Evolutionary conservation across 2,329 filamentous ascomycete genomes (phyloP).

Genomic region (Paraconiothyrium brasiliense): DNA sequence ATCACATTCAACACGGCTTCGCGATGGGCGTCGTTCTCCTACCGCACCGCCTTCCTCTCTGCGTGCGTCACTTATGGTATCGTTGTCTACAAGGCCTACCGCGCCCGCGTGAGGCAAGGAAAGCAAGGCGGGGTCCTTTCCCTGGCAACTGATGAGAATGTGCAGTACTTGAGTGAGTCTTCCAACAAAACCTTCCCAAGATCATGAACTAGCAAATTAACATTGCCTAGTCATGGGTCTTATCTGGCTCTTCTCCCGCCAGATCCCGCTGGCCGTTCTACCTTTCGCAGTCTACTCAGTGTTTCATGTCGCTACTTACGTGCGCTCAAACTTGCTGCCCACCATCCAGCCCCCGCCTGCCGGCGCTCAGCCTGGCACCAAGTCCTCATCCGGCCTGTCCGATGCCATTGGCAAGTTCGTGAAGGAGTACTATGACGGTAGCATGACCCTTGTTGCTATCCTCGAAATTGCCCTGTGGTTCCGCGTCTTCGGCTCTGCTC

Average conservation of each 20-base stretch:
- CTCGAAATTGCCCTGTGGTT: slow-evolving; percentile 90
- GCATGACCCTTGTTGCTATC: slow-evolving; percentile 89
- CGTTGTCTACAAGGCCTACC: slow-evolving; percentile 97
- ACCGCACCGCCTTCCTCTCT: slow-evolving; percentile 88
- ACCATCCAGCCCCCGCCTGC: slow-evolving; percentile 75
- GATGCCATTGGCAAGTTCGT: slow-evolving; percentile 92
- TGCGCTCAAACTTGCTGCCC: slow-evolving; percentile 90
- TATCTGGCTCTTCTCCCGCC: slow-evolving; percentile 91
- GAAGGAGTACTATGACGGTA: slow-evolving; percentile 96
- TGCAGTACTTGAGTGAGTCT: slow-evolving; percentile 91
- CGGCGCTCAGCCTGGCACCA: slow-evolving; percentile 63
- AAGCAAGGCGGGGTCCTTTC: slow-evolving; percentile 71
- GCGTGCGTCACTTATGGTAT: slow-evolving; percentile 95
- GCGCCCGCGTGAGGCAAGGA: slow-evolving; percentile 80
- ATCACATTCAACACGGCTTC: slow-evolving; percentile 88
- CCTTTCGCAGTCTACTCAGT: slow-evolving; percentile 97
- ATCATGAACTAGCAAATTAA: slow-evolving; percentile 23
- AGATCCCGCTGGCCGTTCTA: slow-evolving; percentile 88
- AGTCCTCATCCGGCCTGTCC: slow-evolving; percentile 69
- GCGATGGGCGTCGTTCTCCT: slow-evolving; percentile 80
- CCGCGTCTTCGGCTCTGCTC: slow-evolving; percentile 80
- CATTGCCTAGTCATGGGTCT: slow-evolving; percentile 79
- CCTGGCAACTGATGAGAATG: slow-evolving; percentile 88
- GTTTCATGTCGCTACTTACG: slow-evolving; percentile 98
- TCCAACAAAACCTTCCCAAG: not conserved